Evolutionary conservation across 768 basidiomycete species (phyloP).

Genomic region (Lyophyllum atratum): DNA sequence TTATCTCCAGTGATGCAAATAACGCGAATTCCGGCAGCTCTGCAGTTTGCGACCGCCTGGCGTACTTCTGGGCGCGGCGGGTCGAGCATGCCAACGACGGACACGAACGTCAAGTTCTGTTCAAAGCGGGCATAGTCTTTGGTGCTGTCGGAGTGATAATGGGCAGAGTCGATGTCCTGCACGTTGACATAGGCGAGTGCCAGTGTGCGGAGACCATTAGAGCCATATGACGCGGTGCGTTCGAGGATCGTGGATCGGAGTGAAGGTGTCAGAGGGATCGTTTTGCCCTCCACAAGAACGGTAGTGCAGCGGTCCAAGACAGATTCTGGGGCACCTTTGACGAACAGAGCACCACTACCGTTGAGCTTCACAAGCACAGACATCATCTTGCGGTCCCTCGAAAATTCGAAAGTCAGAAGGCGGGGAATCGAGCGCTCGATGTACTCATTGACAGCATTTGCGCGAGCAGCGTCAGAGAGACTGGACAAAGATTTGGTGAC

Average conservation of each 20-base stretch:
- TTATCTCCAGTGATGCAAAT: slow-evolving; percentile 99
- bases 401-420: slow-evolving; percentile 95
- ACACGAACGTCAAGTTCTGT: slow-evolving; percentile 89
- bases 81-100: slow-evolving; percentile 96
- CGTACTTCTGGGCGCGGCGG: slow-evolving; percentile 95
- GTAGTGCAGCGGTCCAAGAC: slow-evolving; percentile 88
- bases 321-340: slow-evolving; percentile 96
- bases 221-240: slow-evolving; percentile 73
- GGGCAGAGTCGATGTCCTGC: slow-evolving; percentile 71
- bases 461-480: slow-evolving; percentile 62
- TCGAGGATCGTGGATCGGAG: slow-evolving; percentile 64
- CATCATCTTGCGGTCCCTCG: slow-evolving; percentile 99
- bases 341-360: slow-evolving; percentile 77
- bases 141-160: slow-evolving; percentile 80
- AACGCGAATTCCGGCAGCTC: slow-evolving; percentile 90
- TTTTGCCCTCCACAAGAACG: slow-evolving; percentile 63
- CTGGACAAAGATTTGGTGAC: slow-evolving; percentile 55
- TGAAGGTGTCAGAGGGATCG: slow-evolving; percentile 62
- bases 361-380: slow-evolving; percentile 84
- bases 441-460: slow-evolving; percentile 83
- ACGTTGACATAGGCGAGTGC: slow-evolving; percentile 87
- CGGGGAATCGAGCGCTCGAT: slow-evolving; percentile 77
- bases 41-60: slow-evolving; percentile 85
- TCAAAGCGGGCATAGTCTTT: slow-evolving; percentile 91
- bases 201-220: slow-evolving; percentile 84